Base-by-base conservation (phyloP, 805 yeast genomes). In the Candida qinlingensis region DNA sequence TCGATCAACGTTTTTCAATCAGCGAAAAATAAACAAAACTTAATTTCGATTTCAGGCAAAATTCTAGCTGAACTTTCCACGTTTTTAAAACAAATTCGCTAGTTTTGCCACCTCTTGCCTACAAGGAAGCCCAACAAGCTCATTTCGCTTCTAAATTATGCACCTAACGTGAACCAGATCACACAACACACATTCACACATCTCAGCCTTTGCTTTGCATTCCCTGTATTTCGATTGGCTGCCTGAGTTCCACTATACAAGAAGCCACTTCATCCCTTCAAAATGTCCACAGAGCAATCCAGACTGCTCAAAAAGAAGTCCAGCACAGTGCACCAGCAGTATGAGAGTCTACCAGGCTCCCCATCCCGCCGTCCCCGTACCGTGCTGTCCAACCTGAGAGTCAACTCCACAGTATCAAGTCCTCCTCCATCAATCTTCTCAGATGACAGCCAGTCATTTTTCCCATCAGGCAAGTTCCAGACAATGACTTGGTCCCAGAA, bases 401-500 rank as follows among this genome's bases (percentile, higher is more conserved):
- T 40, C n/a, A 48, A 35, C 9, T 41, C 9, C 8, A 38, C 25
- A 13, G 34, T 7, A 25, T 38, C 38, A 27, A 49, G 39, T 43
- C 57, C 28, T 26, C 39, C 42, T 30, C 59, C 43, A 28, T 52
- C 55, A 13, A 46, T 52, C 8, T 48, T 19, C 29, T 52, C 52
- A 8, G 57, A 37, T 2, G 51, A 42, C 36, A 48, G 35, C 30
- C 54, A n/a, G 25, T 43, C 19, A 11, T 19, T 49, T 5, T 9
- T 26, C 7, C 39, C 45, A 5, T 13, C 37, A 2, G 50, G 48
- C 7, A 36, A 42, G 1, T 46, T 29, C n/a, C 44, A 48, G 27
- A 26, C 29, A 5, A 37, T 56, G 11, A 40, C 54, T 1, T 54
- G 56, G 51, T 35, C 45, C 1, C 56, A 67, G 41, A 65, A 65